Base-by-base conservation (phyloP, 768 basidiomycete genomes). In the Lentinula sp. region DNA sequence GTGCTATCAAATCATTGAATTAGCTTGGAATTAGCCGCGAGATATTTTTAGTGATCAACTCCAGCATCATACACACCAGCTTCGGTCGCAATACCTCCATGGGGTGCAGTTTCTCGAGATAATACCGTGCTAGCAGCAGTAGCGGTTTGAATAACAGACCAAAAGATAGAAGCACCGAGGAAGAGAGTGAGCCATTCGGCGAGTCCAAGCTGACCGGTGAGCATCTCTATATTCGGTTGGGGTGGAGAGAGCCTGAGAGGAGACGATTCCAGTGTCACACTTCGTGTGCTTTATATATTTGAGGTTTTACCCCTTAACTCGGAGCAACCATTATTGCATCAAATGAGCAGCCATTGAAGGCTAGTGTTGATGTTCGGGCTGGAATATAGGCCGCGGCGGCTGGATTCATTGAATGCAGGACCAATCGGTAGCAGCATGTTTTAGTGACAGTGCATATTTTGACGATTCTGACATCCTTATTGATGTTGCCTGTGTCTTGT, bases 81-180 rank as follows among this genome's bases (percentile, higher is more conserved):
- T 45, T 57, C 56, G 8, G 56, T 57, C 23, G 56, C 56, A 31
- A 57, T 40, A 31, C 56, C 56, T 16, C 56, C 56, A 57, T 57
- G 56, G 28, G 42, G 56, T 11, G 56, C 56, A 13, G 18, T 57
- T 31, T 40, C 42, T 45, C 42, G 56, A 28, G 56, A 57, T 21
- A 57, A 28, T 15, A 46, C 56, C 18, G 42, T 10, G 42, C 45
- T 37, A 7, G 70, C 46, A 31, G 57, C n/a, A 37, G 34, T n/a
- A 54, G n/a, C 21, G 21, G 46, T 21, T 1, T 21, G 53, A 10
- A 21, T 6, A 16, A 53, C 34, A 37, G 34, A 9, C 9, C 16
- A 18, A 48, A 23, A 7, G n/a, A 8, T 8, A 9, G 11, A 9
- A 37, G 34, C 37, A 13, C 34, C 35, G 35, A 54, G 35, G 5